Base-by-base conservation (phyloP, 2,329 filamentous ascomycete genomes). In the Apiospora phragmitis region DNA sequence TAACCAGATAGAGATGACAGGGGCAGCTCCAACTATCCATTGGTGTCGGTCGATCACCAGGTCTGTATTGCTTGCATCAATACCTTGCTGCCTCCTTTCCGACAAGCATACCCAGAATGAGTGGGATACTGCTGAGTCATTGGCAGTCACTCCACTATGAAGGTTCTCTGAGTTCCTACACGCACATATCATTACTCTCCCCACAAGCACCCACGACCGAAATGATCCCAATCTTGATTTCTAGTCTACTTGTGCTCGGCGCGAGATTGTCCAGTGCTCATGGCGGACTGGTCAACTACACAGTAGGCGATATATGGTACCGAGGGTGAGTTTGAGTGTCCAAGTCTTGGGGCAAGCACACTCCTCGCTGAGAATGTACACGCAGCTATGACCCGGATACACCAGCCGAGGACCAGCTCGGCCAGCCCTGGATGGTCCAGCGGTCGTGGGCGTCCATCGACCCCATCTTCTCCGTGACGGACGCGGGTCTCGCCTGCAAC, bases 231-330 rank as follows among this genome's bases (percentile, higher is more conserved):
- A 1, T 35, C 11, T 62, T 70, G 29, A 7, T 71, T n/a, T 69
- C 74, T 51, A 47, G 70, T 51, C 70, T 72, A 16, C 32, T 73
- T 18, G 26, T 71, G 11, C 45, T 74, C 42, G 42, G 77, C n/a
- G 71, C 66, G 65, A 69, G 67, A 49, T 69, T 66, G 7, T 73
- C 69, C 35, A 68, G 69, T n/a, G 79, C 77, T 24, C 81, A 83
- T 71, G 82, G 81, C 8, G 82, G 81, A 7, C 75, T 83, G 11
- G 75, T 78, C 43, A 83, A 83, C 72, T 83, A 83, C 72, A 83
- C 81, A 3, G 81, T 83, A 0, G 81, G 80, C 38, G 79, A 82
- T 2, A 80, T 76, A 18, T 83, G 81, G 82, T 83, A 83, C 68
- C 76, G 80, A 76, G 82, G 81, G 80, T 83, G 70, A 72, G 78